Evolutionary conservation across 75 land plant species (phyloP).

Genomic region (Cunninghamia lanceolata): DNA sequence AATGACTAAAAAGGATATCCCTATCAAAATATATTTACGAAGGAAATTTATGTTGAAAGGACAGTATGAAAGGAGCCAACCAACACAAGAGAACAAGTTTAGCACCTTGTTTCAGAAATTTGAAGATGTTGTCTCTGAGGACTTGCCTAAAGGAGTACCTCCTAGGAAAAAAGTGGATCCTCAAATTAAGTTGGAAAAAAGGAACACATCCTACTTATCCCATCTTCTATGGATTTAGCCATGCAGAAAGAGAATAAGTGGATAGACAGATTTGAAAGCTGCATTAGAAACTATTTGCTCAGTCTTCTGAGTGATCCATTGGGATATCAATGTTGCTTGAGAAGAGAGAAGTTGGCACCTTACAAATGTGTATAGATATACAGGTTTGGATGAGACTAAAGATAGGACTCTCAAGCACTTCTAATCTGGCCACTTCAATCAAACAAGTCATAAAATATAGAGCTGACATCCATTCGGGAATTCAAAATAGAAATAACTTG

Average conservation of each 20-base stretch:
- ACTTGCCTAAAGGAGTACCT: no score
- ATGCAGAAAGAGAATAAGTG: neutral
- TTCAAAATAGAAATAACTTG: neutral
- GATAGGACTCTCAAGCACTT: neutral
- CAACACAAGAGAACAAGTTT: neutral
- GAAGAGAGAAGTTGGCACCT: neutral
- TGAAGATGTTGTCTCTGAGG: neutral
- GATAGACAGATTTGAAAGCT: neutral
- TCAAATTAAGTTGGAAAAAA: neutral
- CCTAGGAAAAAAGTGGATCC: neutral
- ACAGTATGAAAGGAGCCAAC: neutral
- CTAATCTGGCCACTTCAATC: neutral
- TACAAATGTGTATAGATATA: neutral
- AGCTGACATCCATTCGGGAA: neutral
- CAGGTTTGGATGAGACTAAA: neutral
- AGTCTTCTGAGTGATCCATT: neutral
- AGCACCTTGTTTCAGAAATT: neutral
- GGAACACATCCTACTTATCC: neutral
- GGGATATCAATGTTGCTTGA: neutral
- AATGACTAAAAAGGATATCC: neutral
- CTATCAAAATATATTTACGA: no score
- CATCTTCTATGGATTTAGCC: neutral
- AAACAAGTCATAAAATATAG: neutral
- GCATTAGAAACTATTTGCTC: neutral
- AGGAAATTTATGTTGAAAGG: neutral